These are phyloP conservation scores for Rhizopus microsporus DNA, from an alignment of 371 early-diverging fungal genomes.

Conservation along the genomic window DNA sequence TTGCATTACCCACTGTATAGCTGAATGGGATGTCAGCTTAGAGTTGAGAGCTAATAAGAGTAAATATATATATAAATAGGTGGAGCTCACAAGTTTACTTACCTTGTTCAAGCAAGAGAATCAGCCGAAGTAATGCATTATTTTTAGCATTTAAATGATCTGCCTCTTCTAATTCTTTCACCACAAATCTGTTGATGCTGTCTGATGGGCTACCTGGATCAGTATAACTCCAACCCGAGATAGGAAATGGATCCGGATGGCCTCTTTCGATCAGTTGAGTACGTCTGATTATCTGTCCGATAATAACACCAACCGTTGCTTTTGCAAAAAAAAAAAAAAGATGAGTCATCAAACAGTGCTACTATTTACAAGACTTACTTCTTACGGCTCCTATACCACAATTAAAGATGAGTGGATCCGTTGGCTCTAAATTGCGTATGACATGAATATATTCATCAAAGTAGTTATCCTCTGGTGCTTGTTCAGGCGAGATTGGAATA, in stretches of 20 bases:
- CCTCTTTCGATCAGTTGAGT: slow-evolving; percentile 53
- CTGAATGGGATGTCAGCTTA: slow-evolving; percentile 45
- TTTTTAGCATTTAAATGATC: slow-evolving; percentile 51
- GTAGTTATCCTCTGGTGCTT: slow-evolving; percentile 70
- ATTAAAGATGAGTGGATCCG: slow-evolving; percentile 68
- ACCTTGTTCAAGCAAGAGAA: slow-evolving; percentile 65
- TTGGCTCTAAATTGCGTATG: slow-evolving; percentile 46
- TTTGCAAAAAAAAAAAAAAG: background rate
- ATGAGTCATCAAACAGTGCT: background rate
- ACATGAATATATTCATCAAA: slow-evolving; percentile 68
- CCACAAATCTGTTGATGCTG: slow-evolving; percentile 25
- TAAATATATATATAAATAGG: background rate
- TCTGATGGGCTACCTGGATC: slow-evolving; percentile 16
- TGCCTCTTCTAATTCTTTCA: slow-evolving; percentile 43
- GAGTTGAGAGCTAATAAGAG: slow-evolving; percentile 31
- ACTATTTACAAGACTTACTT: slow-evolving; percentile 45
- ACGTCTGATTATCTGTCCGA: slow-evolving; percentile 61
- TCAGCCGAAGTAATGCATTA: slow-evolving; percentile 53
- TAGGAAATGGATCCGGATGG: slow-evolving; percentile 48
- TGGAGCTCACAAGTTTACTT: background rate
- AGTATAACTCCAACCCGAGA: slow-evolving; percentile 39
- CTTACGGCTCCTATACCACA: slow-evolving; percentile 77
- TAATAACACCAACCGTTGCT: slow-evolving; percentile 70
- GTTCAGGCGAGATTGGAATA: slow-evolving; percentile 69
- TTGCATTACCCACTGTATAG: slow-evolving; percentile 64